phyloP scores from a whole-genome alignment of 2,329 filamentous ascomycete genomes.

The Sarocladiaceae sp. region DNA sequence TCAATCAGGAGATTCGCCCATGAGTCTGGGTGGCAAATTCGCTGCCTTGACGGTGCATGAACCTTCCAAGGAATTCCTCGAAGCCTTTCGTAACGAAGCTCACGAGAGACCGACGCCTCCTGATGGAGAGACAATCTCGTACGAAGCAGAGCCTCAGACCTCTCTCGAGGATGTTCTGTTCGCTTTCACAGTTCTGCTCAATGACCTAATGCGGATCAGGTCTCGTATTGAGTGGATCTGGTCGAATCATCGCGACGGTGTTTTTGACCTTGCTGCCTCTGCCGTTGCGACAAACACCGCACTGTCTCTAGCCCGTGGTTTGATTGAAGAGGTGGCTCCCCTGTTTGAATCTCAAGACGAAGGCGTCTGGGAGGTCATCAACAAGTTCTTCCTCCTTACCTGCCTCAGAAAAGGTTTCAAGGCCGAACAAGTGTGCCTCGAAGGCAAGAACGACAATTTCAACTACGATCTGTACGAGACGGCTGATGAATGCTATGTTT shows the following conservation, averaged over 20 bases:
- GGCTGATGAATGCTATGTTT: conserved; percentile 15
- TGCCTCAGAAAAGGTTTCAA: conserved; percentile 14
- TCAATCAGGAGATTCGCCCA: conserved; percentile 11
- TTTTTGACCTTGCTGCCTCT: conserved; percentile 24
- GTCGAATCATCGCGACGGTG: conserved; percentile 18
- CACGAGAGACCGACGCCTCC: conserved; percentile 2
- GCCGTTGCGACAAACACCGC: conserved; percentile 32
- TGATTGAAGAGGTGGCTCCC: conserved; percentile 24
- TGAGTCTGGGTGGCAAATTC: conserved; percentile 25
- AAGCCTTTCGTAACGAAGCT: conserved; percentile 18
- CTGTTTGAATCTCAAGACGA: conserved; percentile 12
- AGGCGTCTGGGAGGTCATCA: not conserved
- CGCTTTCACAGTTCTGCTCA: conserved; percentile 19
- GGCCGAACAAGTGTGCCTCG: conserved; percentile 7
- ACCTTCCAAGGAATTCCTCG: conserved; percentile 28
- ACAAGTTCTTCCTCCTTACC: conserved; percentile 13
- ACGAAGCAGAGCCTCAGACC: conserved; percentile 24
- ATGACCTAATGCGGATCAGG: conserved; percentile 25
- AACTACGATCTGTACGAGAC: conserved; percentile 23
- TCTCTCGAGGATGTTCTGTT: conserved; percentile 21
- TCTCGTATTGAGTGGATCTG: conserved; percentile 23
- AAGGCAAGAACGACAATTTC: conserved; percentile 12
- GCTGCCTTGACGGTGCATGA: conserved; percentile 28
- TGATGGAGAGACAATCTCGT: conserved; percentile 12
- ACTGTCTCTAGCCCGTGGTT: conserved; percentile 23